Conservation (phyloP, 2,329 filamentous ascomycete genomes). For the Xylaria sp. region DNA sequence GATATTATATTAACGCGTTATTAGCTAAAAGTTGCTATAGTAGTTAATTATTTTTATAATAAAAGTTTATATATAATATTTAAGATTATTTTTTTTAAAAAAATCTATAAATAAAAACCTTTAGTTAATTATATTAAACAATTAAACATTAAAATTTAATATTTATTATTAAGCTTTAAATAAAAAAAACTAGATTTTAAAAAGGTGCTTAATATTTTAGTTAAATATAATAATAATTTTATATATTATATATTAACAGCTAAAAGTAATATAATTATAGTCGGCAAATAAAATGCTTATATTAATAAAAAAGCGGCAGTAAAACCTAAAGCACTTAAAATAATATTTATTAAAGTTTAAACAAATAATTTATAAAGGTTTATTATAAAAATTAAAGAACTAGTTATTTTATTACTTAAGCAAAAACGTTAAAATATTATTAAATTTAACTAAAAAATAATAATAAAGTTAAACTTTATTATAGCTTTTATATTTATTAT, state of each 20-base stretch:
- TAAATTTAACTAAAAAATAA: not conserved
- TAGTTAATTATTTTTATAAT: conserved; percentile 18
- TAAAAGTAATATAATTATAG: not conserved
- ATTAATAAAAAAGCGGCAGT: not conserved
- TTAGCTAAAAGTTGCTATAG: conserved; percentile 3
- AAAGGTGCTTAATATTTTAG: not conserved
- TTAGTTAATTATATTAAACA: conserved; percentile 11
- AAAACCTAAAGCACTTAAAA: not conserved
- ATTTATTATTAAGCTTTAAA: not conserved
- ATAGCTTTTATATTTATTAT: too few species aligned
- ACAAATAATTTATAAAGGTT: not conserved
- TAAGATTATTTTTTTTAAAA: conserved; percentile 10
- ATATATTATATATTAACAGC: not conserved
- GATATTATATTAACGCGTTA: conserved; percentile 3
- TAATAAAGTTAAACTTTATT: not conserved
- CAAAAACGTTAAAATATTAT: not conserved
- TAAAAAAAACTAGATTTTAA: not conserved
- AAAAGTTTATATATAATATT: conserved; percentile 8
- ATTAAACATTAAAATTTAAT: not conserved
- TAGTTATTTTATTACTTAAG: not conserved
- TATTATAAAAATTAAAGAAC: not conserved
- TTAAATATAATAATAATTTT: not conserved
- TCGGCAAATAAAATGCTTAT: not conserved
- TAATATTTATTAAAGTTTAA: not conserved
- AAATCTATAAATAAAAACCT: conserved; percentile 13